Evolutionary conservation across 2,329 filamentous ascomycete species (phyloP).

Genomic region (Colletotrichum neosansevieriae): DNA sequence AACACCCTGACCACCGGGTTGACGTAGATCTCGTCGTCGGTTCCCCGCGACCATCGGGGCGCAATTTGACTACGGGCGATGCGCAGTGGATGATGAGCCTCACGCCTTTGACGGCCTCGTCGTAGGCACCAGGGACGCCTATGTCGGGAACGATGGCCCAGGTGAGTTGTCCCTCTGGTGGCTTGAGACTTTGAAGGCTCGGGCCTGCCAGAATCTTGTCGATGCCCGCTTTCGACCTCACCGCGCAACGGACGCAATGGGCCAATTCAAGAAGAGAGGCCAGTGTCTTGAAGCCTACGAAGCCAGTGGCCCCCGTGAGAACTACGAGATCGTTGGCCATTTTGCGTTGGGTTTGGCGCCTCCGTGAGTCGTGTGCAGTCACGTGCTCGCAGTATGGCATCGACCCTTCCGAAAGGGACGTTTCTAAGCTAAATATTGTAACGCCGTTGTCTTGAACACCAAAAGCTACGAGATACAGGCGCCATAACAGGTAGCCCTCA

Average conservation of each 20-base stretch:
- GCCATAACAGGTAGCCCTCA: no score
- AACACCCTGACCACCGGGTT: constrained; percentile 5
- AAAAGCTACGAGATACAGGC: no score
- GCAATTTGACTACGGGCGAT: constrained; percentile 41
- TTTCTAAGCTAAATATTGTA: no score
- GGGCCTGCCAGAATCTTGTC: constrained; percentile 19
- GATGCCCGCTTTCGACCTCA: constrained; percentile 43
- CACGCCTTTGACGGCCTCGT: constrained; percentile 54
- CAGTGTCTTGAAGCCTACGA: constrained; percentile 47
- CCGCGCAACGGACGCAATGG: constrained; percentile 47
- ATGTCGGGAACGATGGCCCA: constrained; percentile 53
- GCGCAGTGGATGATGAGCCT: constrained; percentile 52
- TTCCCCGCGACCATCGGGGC: neutral
- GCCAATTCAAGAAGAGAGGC: constrained; percentile 44
- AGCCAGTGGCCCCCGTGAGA: constrained; percentile 48
- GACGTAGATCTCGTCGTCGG: constrained; percentile 6
- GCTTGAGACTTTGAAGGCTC: constrained; percentile 36
- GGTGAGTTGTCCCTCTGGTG: constrained; percentile 40
- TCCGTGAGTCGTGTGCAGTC: no score
- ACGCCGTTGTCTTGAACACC: no score
- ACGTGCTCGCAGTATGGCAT: no score
- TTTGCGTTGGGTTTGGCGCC: neutral
- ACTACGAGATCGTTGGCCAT: constrained; percentile 20
- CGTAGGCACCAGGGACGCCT: constrained; percentile 51
- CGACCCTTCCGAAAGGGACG: no score